phyloP scores from a whole-genome alignment of 1,284 basidiomycete genomes.

The Takashimella koratensis region DNA sequence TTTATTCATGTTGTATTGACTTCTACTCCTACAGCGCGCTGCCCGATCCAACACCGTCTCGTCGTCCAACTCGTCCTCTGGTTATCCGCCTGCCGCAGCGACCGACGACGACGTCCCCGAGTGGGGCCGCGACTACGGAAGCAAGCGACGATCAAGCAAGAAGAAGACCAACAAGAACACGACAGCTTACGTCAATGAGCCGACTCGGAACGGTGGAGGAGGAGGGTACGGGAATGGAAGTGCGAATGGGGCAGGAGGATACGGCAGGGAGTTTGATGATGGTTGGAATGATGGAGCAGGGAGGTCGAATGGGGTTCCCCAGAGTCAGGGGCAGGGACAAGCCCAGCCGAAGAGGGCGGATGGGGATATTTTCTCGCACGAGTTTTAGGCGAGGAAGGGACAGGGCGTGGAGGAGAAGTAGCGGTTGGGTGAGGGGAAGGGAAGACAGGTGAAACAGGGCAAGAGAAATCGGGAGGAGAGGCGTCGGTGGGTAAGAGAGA shows the following conservation, averaged over 20 bases:
- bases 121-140: conserved; percentile 50
- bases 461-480: no score
- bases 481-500: not conserved
- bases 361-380: not conserved
- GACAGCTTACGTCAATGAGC: conserved; percentile 1
- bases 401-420: conserved; percentile 14
- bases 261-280: conserved; percentile 1
- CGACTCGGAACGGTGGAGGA: not conserved
- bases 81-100: conserved; percentile 28
- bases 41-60: conserved; percentile 10
- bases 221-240: conserved; percentile 6
- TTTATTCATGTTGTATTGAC: not conserved
- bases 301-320: no score
- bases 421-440: not conserved
- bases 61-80: conserved; percentile 18
- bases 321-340: not conserved
- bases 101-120: conserved; percentile 49
- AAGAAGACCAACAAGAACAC: conserved; percentile 11
- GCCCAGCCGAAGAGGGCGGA: not conserved
- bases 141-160: conserved; percentile 25
- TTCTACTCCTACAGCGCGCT: conserved; percentile 15
- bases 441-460: no score
- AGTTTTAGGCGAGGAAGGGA: not conserved
- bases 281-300: not conserved
- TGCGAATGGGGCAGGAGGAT: conserved; percentile 4